Percentiles rank a stretch among this genome's conserved stretches.
Conservation (phyloP, 169 alveolate species). For the Eimeria tenella region DNA sequence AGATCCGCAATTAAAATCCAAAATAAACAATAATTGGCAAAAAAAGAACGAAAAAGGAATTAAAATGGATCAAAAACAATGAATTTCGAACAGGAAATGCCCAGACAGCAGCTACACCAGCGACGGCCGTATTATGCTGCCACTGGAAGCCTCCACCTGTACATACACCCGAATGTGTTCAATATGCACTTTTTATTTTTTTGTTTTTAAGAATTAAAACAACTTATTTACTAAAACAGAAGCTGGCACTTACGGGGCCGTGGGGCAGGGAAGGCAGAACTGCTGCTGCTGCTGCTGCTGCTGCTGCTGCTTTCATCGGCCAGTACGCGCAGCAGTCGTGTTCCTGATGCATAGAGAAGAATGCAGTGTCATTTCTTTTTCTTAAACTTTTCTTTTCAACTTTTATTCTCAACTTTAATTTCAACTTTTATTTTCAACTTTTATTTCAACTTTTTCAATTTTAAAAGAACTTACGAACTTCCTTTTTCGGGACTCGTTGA, state of each 20-base stretch:
- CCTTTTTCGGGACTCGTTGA: conserved; percentile 1
- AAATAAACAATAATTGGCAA: too few relatives aligned
- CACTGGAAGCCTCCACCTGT: background rate
- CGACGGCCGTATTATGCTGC: background rate
- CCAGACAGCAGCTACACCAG: background rate
- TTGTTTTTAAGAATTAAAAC: too few relatives aligned
- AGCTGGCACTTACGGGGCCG: background rate
- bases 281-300: background rate
- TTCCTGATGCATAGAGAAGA: background rate
- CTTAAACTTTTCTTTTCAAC: too few relatives aligned
- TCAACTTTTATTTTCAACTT: too few relatives aligned
- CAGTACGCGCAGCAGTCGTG: conserved; percentile 62
- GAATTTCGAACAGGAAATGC: too few relatives aligned
- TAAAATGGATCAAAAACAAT: too few relatives aligned
- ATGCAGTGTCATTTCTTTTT: background rate
- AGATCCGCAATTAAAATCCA: background rate
- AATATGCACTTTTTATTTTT: too few relatives aligned
- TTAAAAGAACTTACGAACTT: background rate
- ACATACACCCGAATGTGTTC: too few relatives aligned
- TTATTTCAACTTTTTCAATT: background rate
- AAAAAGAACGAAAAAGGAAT: too few relatives aligned
- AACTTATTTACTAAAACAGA: too few relatives aligned
- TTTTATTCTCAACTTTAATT: too few relatives aligned
- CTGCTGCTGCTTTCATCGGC: conserved; percentile 32
- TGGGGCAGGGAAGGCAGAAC: background rate